Evolutionary conservation across 306 rosid species (phyloP), one percentile per base, ranked within the genome.

Genomic region (Citrullus mucosospermus): DNA sequence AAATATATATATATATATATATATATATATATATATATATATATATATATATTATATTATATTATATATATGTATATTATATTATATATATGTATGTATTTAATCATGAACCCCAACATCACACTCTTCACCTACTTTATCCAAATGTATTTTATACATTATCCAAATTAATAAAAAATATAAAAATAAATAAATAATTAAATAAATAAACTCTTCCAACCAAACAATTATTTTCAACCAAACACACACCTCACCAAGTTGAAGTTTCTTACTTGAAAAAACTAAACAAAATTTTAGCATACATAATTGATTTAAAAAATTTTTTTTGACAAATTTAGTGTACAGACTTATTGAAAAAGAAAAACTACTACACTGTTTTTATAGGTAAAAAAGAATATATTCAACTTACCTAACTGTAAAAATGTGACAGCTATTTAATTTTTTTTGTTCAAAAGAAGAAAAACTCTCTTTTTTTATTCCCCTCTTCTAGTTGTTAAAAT

Each of bases 51-150:
- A 68, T 9, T n/a, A n/a, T n/a, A n/a, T n/a, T n/a, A 16, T 69
- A 70, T 70, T 39, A 46, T 12, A 20, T 25, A 70, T 70, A 18
- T 66, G 17, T 66, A 22, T 39, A 68, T 9, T n/a, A n/a, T n/a
- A n/a, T n/a, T n/a, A 16, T 69, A 70, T 70, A 25, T 39, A 46
- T 12, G 12, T 25, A 70, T 70, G 38, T 66, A 39, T 66, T 39
- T 38, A 70, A 70, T 70, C 76, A 70, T 70, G 2, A 43, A 70
- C 34, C 76, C 76, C 56, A 69, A 41, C 74, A 68, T 68, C 74
- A 68, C 17, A 4, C 18, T 14, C 34, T 43, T 70, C 57, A 43
- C 56, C 57, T 46, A 70, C 57, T 46, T 70, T 70, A 44, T 70
- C 57, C 57, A 70, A 70, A 2, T 22, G 39, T 43, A 70, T 70